Base-by-base conservation (phyloP, 768 basidiomycete genomes). In the Ramaria rubella region DNA sequence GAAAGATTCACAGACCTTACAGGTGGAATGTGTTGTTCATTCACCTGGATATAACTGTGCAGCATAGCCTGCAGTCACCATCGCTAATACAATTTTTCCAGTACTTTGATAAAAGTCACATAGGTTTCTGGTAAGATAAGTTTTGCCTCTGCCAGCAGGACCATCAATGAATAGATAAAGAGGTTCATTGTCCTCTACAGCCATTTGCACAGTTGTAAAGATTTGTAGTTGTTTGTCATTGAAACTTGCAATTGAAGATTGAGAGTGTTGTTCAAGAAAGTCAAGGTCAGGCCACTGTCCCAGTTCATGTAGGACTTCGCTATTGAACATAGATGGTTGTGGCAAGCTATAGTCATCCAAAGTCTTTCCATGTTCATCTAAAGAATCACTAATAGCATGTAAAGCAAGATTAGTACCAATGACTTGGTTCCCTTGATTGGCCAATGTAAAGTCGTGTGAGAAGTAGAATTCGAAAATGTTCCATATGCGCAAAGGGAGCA, bases 101-200 rank as follows among this genome's bases (percentile, higher is more conserved):
- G 27, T 29, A 1, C 62, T 52, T 7, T 73, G 62, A 1, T 74
- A 38, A 24, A 58, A 61, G 57, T 68, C 67, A 49, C 70, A 71
- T 2, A 77, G 49, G 0, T 72, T 63, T 29, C 69, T 69, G 1
- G 72, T 56, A 8, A 36, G 34, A 17, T 8, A 36, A 8, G 34
- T 36, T 36, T 36, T 36, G 8, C 34, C 34, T 36, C 34, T 8
- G 17, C 34, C 34, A 17, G 34, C 34, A 17, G 34, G 34, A 36
- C 34, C 34, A 36, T 36, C 34, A 17, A 1, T 74, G 34, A 34
- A 66, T 71, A 0, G 74, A 75, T 60, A 17, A 8, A 36, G 34
- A 17, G 34, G 34, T 36, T 77, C 75, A 0, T 73, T 75, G 3
- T 70, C 59, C 0, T 74, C 76, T 2, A 73, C 74, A 52, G 70